Evolutionary conservation across 768 basidiomycete species (phyloP), one percentile per base, ranked within the genome.

Genomic region (Lactarius trivialis): DNA sequence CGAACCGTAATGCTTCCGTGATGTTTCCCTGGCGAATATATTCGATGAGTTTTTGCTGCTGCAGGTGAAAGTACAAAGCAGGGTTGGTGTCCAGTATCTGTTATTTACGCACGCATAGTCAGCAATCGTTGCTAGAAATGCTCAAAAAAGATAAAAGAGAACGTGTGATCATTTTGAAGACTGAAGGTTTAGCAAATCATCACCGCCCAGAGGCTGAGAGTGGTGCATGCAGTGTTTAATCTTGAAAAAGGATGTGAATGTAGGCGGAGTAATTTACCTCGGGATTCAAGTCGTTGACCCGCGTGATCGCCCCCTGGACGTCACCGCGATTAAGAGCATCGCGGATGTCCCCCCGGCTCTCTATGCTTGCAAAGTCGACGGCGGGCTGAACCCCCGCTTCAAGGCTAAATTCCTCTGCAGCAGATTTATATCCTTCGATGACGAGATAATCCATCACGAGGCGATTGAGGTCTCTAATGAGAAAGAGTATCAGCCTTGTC

Each of bases 171-270:
- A 93, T 92, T 88, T 91, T 91, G 88, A 92, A 92, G 89, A 92
- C 90, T 91, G 89, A 90, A 91, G 88, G 87, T 88, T 87, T 85
- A 80, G 78, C 68, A 73, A 85, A 74, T 95, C 94, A 87, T 91
- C 93, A 93, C 77, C 80, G 88, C 84, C 89, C 83, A 77, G 73
- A 60, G 76, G 85, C 85, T 97, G 80, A 84, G 94, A 87, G 93
- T 96, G 94, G 95, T 97, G 94, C 95, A 97, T 97, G 92, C 89
- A 88, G 73, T 70, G 69, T 92, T 78, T 88, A 94, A 96, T 96
- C 93, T 78, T 91, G 50, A 48, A 52, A 43, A 37, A 52, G 68
- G 45, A 56, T 43, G 45, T 14, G 54, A 24, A 24, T 28, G 34
- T 0, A 41, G 32, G 56, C 39, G 53, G 36, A 39, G 69, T 14